These are phyloP conservation scores for Trichoderma sp. DNA, from an alignment of 2,329 filamentous ascomycete genomes.

Conservation along the genomic window DNA sequence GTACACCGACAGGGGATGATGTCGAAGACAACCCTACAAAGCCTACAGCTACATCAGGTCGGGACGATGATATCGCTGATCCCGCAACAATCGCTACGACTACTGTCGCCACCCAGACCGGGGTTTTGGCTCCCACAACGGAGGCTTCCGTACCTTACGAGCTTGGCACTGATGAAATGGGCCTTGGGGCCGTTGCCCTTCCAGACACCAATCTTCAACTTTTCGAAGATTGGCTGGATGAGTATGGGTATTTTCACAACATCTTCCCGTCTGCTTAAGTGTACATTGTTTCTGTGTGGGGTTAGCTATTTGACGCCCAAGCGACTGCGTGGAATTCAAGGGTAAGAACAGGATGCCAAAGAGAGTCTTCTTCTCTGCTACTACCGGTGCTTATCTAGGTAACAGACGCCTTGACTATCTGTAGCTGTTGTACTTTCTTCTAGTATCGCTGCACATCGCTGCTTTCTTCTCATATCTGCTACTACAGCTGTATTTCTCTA, in stretches of 20 bases:
- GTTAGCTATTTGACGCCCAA: not conserved
- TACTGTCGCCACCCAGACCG: not conserved
- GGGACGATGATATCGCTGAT: not conserved
- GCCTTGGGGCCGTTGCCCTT: not conserved
- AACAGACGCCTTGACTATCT: not conserved
- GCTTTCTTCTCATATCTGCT: too few relatives aligned
- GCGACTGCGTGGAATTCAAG: not conserved
- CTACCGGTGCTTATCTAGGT: not conserved
- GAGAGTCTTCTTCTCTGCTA: not conserved
- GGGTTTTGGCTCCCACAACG: not conserved
- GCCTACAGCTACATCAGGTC: not conserved
- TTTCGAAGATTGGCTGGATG: constrained; percentile 21
- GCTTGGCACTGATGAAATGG: not conserved
- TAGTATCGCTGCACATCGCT: not conserved
- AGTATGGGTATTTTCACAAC: constrained; percentile 18
- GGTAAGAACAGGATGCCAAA: not conserved
- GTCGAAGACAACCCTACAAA: not conserved
- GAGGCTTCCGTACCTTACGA: not conserved
- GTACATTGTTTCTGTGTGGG: too few relatives aligned
- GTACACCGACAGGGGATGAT: not conserved
- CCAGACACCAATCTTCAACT: constrained; percentile 4
- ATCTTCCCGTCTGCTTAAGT: constrained; percentile 18
- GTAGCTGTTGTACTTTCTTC: not conserved
- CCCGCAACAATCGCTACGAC: not conserved
- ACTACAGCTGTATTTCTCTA: too few relatives aligned